phyloP scores from a whole-genome alignment of 2,329 filamentous ascomycete genomes.

The Verticillium longisporum region DNA sequence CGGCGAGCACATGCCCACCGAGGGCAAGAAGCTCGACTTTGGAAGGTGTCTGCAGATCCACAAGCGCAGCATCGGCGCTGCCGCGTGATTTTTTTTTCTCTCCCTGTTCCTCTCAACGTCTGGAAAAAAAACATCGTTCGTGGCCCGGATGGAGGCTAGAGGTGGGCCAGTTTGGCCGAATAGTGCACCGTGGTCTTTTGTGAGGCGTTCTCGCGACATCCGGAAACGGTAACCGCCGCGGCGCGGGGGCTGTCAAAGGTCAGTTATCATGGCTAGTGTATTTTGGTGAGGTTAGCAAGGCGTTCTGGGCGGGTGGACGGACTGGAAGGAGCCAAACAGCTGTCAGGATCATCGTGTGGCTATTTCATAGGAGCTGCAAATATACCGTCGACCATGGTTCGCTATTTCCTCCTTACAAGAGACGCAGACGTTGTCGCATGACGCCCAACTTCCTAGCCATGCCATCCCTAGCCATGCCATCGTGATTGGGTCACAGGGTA shows the following conservation, averaged over 20 bases:
- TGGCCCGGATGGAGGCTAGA: no score
- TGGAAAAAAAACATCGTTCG: no score
- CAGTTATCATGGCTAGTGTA: background rate
- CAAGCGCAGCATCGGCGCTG: constrained; percentile 12
- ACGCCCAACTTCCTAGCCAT: background rate
- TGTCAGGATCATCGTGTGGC: background rate
- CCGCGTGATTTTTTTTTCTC: background rate
- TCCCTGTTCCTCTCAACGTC: no score
- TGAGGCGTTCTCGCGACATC: no score
- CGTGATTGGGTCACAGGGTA: background rate
- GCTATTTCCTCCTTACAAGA: background rate
- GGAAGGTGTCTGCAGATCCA: constrained; percentile 35
- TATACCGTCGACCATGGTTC: background rate
- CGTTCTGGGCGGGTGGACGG: background rate
- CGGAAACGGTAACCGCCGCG: background rate
- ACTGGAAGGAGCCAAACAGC: background rate
- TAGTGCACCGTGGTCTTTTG: no score
- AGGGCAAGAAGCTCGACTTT: constrained; percentile 46
- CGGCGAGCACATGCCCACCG: constrained; percentile 63
- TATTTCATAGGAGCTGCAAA: background rate
- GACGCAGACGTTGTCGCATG: background rate
- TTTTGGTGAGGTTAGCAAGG: background rate
- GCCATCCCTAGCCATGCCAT: background rate
- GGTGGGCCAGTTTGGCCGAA: no score
- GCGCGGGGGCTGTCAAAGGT: background rate